Conservation (phyloP, 164 flowering plant species). For the Stephania yunnanensis region DNA sequence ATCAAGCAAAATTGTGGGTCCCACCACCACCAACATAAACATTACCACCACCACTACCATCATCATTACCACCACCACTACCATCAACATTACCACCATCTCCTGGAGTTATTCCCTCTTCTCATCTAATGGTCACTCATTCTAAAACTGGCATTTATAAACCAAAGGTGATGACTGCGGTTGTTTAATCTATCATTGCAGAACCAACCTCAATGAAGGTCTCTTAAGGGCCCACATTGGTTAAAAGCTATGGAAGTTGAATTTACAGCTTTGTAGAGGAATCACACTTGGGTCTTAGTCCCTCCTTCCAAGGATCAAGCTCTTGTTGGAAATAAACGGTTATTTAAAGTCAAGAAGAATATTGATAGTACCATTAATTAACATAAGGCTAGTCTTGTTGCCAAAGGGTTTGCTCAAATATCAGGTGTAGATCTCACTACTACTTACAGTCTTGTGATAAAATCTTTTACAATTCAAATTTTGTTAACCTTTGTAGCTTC, state of each 20-base stretch:
- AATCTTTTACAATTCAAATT: too few relatives aligned
- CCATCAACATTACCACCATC: too few relatives aligned
- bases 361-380: not conserved
- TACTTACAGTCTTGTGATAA: too few relatives aligned
- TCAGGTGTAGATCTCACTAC: too few relatives aligned
- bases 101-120: not conserved
- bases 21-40: too few relatives aligned
- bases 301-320: not conserved
- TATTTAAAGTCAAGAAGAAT: not conserved
- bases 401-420: not conserved
- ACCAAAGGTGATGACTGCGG: too few relatives aligned
- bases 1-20: too few relatives aligned
- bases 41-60: too few relatives aligned
- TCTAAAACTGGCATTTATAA: not conserved
- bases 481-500: too few relatives aligned
- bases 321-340: not conserved
- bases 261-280: not conserved
- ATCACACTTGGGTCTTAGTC: not conserved
- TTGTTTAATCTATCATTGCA: too few relatives aligned
- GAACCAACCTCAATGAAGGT: too few relatives aligned
- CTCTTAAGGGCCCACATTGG: not conserved
- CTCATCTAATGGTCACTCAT: not conserved
- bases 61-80: too few relatives aligned
- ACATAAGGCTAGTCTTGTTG: not conserved
- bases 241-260: not conserved